A percentile compares a stretch with the other conserved stretches of the same genome.
phyloP scores from a whole-genome alignment of 305 asterid genomes.

The Fraxinus xanthoxyloides region DNA sequence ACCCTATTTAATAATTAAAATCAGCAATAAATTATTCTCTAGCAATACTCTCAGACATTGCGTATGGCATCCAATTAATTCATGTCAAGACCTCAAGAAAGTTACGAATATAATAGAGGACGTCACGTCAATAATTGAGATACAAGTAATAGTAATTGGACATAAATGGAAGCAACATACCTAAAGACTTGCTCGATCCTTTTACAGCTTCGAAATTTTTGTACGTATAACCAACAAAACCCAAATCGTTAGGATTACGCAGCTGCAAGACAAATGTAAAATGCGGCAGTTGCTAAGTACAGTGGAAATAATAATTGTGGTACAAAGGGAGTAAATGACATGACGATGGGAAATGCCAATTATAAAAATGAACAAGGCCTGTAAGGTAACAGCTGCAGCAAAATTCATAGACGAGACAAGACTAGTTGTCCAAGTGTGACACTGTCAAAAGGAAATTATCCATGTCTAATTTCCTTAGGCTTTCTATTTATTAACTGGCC shows the following conservation, averaged over 20 bases:
- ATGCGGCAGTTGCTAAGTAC: not conserved
- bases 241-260: conserved; percentile 59
- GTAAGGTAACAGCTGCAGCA: too few species aligned
- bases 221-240: conserved; percentile 81
- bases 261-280: conserved; percentile 37
- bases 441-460: not conserved
- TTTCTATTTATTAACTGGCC: too few species aligned
- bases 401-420: not conserved
- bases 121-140: not conserved
- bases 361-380: not conserved
- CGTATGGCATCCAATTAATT: not conserved
- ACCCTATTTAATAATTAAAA: not conserved
- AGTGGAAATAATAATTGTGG: not conserved
- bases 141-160: not conserved
- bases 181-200: conserved; percentile 39
- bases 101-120: not conserved
- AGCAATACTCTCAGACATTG: not conserved
- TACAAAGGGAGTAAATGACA: not conserved
- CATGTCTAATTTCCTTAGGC: not conserved
- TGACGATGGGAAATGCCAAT: not conserved
- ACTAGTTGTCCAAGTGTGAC: not conserved
- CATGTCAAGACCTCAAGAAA: not conserved
- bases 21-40: not conserved
- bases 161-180: conserved; percentile 29
- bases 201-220: conserved; percentile 70